Percentiles rank a stretch among this genome's conserved stretches.
Evolutionary conservation across 257 asterid genomes (phyloP).

Genomic region (Cruciata laevipes): DNA sequence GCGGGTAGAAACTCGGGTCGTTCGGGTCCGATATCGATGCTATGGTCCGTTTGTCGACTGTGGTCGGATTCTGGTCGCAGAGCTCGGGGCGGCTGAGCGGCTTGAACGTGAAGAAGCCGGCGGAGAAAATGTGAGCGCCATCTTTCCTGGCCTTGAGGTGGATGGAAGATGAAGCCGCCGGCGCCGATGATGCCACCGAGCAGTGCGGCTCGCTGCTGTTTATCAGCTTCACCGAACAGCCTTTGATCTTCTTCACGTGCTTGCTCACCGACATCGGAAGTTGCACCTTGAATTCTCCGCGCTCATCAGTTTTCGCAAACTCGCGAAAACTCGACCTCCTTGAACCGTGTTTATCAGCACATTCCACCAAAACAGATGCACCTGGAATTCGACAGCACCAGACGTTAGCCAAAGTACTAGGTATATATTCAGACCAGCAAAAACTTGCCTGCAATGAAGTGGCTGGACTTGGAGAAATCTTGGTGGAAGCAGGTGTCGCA

Average conservation of each 20-base stretch:
- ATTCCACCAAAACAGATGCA: conserved; percentile 70
- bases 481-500: conserved; percentile 66
- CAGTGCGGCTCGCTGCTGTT: conserved; percentile 67
- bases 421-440: background rate
- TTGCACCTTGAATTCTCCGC: conserved; percentile 62
- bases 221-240: conserved; percentile 59
- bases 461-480: conserved; percentile 34
- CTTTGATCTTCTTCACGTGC: conserved; percentile 51
- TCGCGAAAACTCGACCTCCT: conserved; percentile 27
- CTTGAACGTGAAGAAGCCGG: conserved; percentile 77
- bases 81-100: conserved; percentile 58
- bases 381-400: conserved; percentile 27
- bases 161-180: conserved; percentile 40
- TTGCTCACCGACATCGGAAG: conserved; percentile 62
- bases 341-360: conserved; percentile 28
- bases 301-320: conserved; percentile 51
- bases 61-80: conserved; percentile 50
- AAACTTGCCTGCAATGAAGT: conserved; percentile 57
- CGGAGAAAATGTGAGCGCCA: conserved; percentile 66
- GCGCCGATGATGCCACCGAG: conserved; percentile 49
- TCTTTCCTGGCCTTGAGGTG: conserved; percentile 45
- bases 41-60: conserved; percentile 4
- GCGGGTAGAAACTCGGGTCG: conserved; percentile 46
- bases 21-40: conserved; percentile 31
- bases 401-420: background rate